Evolutionary conservation across 192 early-diverging fungal genomes (phyloP).

Genomic region (Coemansia umbellata): DNA sequence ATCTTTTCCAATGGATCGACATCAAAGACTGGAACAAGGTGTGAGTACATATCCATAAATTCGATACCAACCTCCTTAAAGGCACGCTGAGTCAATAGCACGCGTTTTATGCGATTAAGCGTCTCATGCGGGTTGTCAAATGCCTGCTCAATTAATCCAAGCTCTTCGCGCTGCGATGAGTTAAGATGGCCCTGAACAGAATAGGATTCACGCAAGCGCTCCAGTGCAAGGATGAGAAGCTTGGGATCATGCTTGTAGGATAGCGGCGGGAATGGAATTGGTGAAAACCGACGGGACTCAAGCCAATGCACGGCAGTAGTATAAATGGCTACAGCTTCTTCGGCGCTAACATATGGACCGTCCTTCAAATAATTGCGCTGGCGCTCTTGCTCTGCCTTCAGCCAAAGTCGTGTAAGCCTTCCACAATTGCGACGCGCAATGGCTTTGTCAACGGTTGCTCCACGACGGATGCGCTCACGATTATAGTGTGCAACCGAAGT

Average conservation of each 20-base stretch:
- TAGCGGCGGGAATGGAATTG: slow-evolving; percentile 98
- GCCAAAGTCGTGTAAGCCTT: slow-evolving; percentile 94
- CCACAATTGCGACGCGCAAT: slow-evolving; percentile 98
- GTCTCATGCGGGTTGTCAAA: slow-evolving; percentile 92
- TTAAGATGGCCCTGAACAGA: slow-evolving; percentile 93
- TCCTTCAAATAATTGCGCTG: slow-evolving; percentile 99
- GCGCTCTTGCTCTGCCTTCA: slow-evolving; percentile 98
- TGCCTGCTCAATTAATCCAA: slow-evolving; percentile 97
- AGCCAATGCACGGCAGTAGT: slow-evolving; percentile 97
- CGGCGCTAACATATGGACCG: slow-evolving; percentile 95
- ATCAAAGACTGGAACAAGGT: slow-evolving; percentile 96
- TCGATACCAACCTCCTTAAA: slow-evolving; percentile 99
- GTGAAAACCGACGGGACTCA: slow-evolving; percentile 95
- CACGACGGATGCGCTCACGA: slow-evolving; percentile 96
- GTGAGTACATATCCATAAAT: slow-evolving; percentile 98
- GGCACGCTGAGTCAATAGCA: slow-evolving; percentile 93
- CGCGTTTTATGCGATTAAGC: slow-evolving; percentile 79
- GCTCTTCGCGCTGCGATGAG: slow-evolving; percentile 93
- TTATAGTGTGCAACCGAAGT: slow-evolving; percentile 97
- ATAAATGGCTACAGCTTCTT: slow-evolving; percentile 98
- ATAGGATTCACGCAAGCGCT: slow-evolving; percentile 92
- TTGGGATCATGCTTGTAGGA: slow-evolving; percentile 99
- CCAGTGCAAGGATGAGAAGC: slow-evolving; percentile 90
- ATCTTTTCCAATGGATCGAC: slow-evolving; percentile 99
- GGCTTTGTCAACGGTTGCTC: slow-evolving; percentile 99